phyloP scores from a whole-genome alignment of 306 rosid genomes.

The Vigna trinervia region DNA sequence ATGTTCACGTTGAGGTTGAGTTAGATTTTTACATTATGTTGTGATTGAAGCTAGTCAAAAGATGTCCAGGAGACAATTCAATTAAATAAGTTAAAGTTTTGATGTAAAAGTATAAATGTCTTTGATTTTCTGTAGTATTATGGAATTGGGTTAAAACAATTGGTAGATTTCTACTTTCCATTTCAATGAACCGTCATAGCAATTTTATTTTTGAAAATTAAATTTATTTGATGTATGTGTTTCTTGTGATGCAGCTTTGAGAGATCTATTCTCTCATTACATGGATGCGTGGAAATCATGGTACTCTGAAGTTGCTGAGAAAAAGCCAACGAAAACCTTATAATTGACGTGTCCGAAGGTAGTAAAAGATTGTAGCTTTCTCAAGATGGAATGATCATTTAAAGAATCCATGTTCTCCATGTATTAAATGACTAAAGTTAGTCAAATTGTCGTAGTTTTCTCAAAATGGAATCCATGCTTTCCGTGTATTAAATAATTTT shows the following conservation, averaged over 20 bases:
- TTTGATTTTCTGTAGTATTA: background rate
- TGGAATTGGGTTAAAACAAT: background rate
- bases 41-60: too few relatives aligned
- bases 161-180: background rate
- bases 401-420: slow-evolving; percentile 49
- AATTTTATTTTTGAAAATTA: background rate
- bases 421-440: slow-evolving; percentile 8
- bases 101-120: background rate
- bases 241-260: slow-evolving; percentile 59
- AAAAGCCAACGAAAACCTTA: slow-evolving; percentile 51
- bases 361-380: slow-evolving; percentile 22
- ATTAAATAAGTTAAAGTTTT: too few relatives aligned
- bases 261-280: slow-evolving; percentile 81
- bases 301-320: slow-evolving; percentile 70
- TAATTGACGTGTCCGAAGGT: slow-evolving; percentile 39
- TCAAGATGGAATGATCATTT: background rate
- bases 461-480: slow-evolving; percentile 47
- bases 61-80: background rate
- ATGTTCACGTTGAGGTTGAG: too few relatives aligned
- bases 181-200: background rate
- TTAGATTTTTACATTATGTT: too few relatives aligned
- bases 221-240: slow-evolving; percentile 18
- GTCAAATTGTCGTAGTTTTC: background rate
- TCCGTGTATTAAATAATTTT: slow-evolving; percentile 33
- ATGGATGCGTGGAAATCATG: slow-evolving; percentile 81